Evolutionary conservation across 1,284 basidiomycete genomes (phyloP).

Genomic region (Ganoderma multipileum): DNA sequence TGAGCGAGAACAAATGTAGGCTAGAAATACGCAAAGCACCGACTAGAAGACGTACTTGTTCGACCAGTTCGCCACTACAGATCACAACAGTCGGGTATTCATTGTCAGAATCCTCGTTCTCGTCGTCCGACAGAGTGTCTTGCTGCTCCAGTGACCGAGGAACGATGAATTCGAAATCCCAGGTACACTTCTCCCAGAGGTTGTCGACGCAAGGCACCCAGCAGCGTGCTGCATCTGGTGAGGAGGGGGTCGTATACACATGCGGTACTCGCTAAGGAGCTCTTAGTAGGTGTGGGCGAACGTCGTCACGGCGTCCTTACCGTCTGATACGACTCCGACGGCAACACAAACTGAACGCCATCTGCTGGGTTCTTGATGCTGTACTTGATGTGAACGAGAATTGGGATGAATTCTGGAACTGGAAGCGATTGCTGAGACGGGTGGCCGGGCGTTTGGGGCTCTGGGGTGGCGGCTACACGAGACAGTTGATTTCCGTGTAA

Average conservation of each 20-base stretch:
- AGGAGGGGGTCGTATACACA: conserved; percentile 89
- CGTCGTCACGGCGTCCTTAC: conserved; percentile 55
- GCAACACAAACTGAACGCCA: conserved; percentile 87
- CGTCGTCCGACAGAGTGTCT: conserved; percentile 54
- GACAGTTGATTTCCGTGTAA: not conserved
- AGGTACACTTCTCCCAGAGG: conserved; percentile 96
- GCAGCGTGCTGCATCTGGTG: conserved; percentile 89
- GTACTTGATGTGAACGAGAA: conserved; percentile 82
- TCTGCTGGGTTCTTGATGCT: conserved; percentile 82
- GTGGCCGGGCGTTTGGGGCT: conserved; percentile 74
- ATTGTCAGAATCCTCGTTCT: conserved; percentile 57
- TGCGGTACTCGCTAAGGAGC: conserved; percentile 84
- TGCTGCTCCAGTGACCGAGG: conserved; percentile 84
- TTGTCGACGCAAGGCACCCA: conserved; percentile 99
- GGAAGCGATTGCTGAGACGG: conserved; percentile 48
- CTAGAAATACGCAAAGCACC: not conserved
- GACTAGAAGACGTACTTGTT: conserved; percentile 69
- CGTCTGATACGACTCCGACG: conserved; percentile 83
- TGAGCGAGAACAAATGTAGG: not conserved
- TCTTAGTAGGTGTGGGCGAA: conserved; percentile 28
- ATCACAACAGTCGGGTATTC: conserved; percentile 85
- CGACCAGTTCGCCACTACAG: conserved; percentile 93
- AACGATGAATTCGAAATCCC: conserved; percentile 98
- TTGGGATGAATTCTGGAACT: conserved; percentile 76
- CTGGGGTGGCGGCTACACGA: conserved; percentile 71